Evolutionary conservation across 2,329 filamentous ascomycete species (phyloP), one percentile per base, ranked within the genome.

Genomic region (Cordyceps fumosorosea): DNA sequence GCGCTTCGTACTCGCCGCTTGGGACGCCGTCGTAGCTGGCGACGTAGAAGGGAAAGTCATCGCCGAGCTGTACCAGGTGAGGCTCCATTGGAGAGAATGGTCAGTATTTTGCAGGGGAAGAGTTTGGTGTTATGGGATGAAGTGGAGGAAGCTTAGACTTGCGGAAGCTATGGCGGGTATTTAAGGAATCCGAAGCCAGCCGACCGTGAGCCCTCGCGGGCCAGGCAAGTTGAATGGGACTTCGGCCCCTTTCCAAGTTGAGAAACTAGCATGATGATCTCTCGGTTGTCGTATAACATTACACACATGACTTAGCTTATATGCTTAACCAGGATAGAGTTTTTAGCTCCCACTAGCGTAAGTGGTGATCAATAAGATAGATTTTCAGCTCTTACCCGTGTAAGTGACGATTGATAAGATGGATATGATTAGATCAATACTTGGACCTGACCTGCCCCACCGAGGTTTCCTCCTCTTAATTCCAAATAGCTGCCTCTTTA

Each of bases 1-100:
- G 56, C 11, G 67, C 66, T 29, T 69, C 67, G 3, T 24, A 18
- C 16, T 64, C 48, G 24, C 48, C 47, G 48, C 48, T 60, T 4
- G 47, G 57, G n/a, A 53, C 22, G 11, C 48, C 57, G n/a, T 32
- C 45, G 57, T 60, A 60, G 18, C 48, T 60, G 16, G 57, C 57
- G 26, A 60, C 57, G 26, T 60, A 26, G 10, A 22, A 60, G 8
- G 57, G 37, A 16, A 60, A 60, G 24, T 53, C 57, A 8, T 60
- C 32, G 37, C 57, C 48, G 22, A 60, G 47, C 5, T 60, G 47
- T 12, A 60, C 26, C 16, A 60, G 7, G 32, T 53, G 20, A 20
- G 57, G n/a, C 34, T 60, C 57, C 47, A 60, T 60, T 34, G 16
- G 16, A 52, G 14, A 40, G 37, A 40, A 7, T 42, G 40, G 11